Conservation (phyloP, 2,329 filamentous ascomycete genomes). For the Xylaria sp. region DNA sequence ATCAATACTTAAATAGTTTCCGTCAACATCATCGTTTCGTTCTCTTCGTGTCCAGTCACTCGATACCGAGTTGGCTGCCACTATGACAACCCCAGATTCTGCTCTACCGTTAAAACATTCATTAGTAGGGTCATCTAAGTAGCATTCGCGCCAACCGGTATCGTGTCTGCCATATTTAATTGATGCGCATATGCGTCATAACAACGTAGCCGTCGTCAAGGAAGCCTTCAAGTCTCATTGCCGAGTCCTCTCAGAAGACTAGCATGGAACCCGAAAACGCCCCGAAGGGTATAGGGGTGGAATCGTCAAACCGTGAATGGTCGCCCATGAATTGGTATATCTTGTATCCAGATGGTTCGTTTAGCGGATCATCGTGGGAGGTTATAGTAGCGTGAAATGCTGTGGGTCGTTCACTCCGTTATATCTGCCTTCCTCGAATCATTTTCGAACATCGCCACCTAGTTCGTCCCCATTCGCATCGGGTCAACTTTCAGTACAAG, state of each 20-base stretch:
- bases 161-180: constrained; percentile 49
- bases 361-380: constrained; percentile 49
- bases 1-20: constrained; percentile 29
- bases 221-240: constrained; percentile 42
- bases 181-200: constrained; percentile 53
- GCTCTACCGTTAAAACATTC: constrained; percentile 39
- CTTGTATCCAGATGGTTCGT: constrained; percentile 51
- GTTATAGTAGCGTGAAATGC: constrained; percentile 47
- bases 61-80: constrained; percentile 40
- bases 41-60: constrained; percentile 48
- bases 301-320: constrained; percentile 54
- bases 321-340: constrained; percentile 53
- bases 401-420: constrained; percentile 41
- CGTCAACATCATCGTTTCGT: constrained; percentile 49
- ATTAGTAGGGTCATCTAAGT: constrained; percentile 46
- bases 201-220: constrained; percentile 54
- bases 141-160: constrained; percentile 39
- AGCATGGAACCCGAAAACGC: constrained; percentile 42
- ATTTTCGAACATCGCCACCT: constrained; percentile 18
- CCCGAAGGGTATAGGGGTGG: constrained; percentile 51
- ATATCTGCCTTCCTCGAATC: constrained; percentile 26
- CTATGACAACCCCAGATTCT: constrained; percentile 42
- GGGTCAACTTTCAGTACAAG: constrained; percentile 18
- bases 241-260: constrained; percentile 38
- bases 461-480: constrained; percentile 24